These are phyloP conservation scores for Kuraishia piskuri DNA, from an alignment of 805 yeast genomes.

Conservation along the genomic window DNA sequence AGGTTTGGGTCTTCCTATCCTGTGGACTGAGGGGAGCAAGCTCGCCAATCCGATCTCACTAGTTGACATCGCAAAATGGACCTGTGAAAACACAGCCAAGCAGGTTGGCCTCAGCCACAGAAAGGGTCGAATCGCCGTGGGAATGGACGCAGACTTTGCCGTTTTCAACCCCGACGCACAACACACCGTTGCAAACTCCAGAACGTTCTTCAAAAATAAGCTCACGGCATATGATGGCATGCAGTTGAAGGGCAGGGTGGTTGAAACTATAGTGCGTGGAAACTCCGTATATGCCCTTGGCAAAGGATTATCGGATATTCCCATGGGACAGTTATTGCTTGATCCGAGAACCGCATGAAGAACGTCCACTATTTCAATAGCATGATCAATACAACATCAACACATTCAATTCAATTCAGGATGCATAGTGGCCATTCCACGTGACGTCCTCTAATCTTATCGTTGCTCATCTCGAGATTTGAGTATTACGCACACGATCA, in stretches of 20 bases:
- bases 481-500: not conserved
- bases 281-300: conserved; percentile 49
- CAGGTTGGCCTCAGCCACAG: conserved; percentile 70
- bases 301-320: conserved; percentile 44
- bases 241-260: conserved; percentile 60
- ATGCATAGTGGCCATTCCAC: too few species aligned
- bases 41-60: conserved; percentile 42
- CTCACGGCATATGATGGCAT: conserved; percentile 80
- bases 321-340: conserved; percentile 52
- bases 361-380: too few species aligned
- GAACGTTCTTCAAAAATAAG: conserved; percentile 74
- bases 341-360: conserved; percentile 40
- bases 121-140: conserved; percentile 68
- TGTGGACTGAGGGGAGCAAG: conserved; percentile 66
- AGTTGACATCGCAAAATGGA: conserved; percentile 69
- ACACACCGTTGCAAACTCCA: conserved; percentile 42
- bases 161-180: conserved; percentile 60
- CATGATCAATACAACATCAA: too few species aligned
- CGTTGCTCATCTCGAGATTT: not conserved
- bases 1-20: conserved; percentile 79
- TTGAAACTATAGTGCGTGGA: conserved; percentile 78
- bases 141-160: conserved; percentile 84
- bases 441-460: too few species aligned
- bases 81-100: conserved; percentile 72
- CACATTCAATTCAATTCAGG: too few species aligned